A percentile compares a stretch with the other conserved stretches of the same genome.
Evolutionary conservation across 208 protist species (phyloP).

Genomic region (Herpetomonas samuelpessoai): DNA sequence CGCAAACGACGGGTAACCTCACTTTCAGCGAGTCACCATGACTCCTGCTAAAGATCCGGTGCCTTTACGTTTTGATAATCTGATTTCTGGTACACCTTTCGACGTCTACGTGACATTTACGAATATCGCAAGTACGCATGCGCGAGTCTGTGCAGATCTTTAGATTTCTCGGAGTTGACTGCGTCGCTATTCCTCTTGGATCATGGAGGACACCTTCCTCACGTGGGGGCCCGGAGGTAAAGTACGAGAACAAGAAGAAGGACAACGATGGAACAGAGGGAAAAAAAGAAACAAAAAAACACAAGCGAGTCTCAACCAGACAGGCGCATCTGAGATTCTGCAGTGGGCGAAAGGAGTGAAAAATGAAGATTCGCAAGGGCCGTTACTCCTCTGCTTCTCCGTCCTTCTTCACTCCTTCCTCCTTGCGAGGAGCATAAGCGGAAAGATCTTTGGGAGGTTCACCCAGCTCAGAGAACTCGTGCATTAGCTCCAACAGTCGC

Average conservation of each 20-base stretch:
- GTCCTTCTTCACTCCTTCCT: not conserved
- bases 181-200: too few relatives aligned
- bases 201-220: not conserved
- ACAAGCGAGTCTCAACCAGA: slow-evolving; percentile 1
- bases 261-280: not conserved
- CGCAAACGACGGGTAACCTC: too few relatives aligned
- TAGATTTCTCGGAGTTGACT: not conserved
- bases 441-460: slow-evolving; percentile 45
- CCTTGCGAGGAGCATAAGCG: slow-evolving; percentile 17
- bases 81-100: too few relatives aligned
- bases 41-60: too few relatives aligned
- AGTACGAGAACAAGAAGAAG: not conserved
- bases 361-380: not conserved
- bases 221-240: not conserved
- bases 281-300: not conserved
- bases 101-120: too few relatives aligned
- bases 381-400: not conserved
- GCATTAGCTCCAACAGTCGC: slow-evolving; percentile 53
- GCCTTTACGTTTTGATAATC: too few relatives aligned
- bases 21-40: too few relatives aligned
- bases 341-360: not conserved
- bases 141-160: too few relatives aligned
- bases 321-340: not conserved
- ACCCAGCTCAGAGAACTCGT: slow-evolving; percentile 67
- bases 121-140: too few relatives aligned